A percentile compares a stretch with the other conserved stretches of the same genome.
Conservation (phyloP, 108 stramenopile species). For the Cylindrotheca closterium region DNA sequence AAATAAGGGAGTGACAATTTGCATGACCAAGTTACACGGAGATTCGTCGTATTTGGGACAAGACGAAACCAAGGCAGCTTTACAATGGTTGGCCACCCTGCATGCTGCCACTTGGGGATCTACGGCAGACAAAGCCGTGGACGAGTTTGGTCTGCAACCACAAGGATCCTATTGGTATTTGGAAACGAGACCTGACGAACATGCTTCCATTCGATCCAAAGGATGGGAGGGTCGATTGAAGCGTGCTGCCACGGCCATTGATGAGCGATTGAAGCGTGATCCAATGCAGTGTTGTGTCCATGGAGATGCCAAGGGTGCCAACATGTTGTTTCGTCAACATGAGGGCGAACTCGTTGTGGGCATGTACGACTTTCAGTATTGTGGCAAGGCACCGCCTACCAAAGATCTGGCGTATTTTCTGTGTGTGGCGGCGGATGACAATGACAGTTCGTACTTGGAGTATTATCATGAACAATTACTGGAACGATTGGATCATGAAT, state of each 20-base stretch:
- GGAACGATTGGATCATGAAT: background rate
- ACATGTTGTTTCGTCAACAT: conserved; percentile 42
- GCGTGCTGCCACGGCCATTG: conserved; percentile 64
- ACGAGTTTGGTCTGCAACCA: conserved; percentile 39
- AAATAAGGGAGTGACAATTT: conserved; percentile 14
- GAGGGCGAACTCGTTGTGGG: conserved; percentile 12
- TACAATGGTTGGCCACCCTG: conserved; percentile 66
- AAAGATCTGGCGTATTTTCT: conserved; percentile 77
- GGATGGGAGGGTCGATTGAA: conserved; percentile 78
- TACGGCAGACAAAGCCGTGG: background rate
- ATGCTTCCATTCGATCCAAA: conserved; percentile 46
- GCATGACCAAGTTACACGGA: conserved; percentile 18
- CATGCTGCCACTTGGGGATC: conserved; percentile 65
- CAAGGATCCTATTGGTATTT: conserved; percentile 74
- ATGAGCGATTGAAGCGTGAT: conserved; percentile 58
- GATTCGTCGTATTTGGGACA: background rate
- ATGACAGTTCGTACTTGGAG: conserved; percentile 26
- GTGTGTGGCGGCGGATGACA: conserved; percentile 33
- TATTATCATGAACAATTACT: conserved; percentile 42
- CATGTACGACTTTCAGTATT: conserved; percentile 82
- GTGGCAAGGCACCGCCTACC: conserved; percentile 59
- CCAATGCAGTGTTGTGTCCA: conserved; percentile 65
- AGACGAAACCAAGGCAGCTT: conserved; percentile 23
- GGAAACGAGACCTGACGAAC: conserved; percentile 74
- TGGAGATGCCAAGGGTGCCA: conserved; percentile 76